Conservation (phyloP, 306 rosid species). For the Pterocarpus santalinus region DNA sequence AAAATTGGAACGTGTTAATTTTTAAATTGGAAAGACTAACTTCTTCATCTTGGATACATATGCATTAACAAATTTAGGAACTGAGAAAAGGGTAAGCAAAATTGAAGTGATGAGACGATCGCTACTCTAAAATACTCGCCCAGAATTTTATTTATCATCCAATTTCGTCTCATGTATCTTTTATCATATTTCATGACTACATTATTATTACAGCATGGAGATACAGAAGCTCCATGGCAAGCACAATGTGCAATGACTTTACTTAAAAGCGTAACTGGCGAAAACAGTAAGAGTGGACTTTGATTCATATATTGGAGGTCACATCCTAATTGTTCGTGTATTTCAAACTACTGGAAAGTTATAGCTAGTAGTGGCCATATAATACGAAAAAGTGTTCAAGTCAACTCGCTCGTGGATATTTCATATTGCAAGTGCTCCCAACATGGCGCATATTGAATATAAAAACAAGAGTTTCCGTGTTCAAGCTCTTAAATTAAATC, state of each 20-base stretch:
- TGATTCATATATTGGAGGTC: constrained; percentile 40
- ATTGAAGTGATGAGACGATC: background rate
- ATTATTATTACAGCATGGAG: background rate
- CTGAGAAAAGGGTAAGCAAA: background rate
- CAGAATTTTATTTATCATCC: background rate
- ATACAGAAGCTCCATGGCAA: background rate
- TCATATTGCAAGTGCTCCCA: constrained; percentile 45
- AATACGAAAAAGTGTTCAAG: constrained; percentile 34
- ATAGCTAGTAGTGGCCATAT: constrained; percentile 16
- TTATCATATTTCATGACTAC: background rate
- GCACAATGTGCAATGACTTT: constrained; percentile 4
- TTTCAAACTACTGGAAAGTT: constrained; percentile 41
- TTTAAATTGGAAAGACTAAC: background rate
- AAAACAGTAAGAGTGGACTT: constrained; percentile 43
- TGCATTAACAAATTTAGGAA: background rate
- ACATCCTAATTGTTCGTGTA: constrained; percentile 39
- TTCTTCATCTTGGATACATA: background rate
- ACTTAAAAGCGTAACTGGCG: background rate
- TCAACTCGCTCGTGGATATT: constrained; percentile 50
- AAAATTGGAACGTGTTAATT: background rate
- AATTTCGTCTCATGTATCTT: background rate
- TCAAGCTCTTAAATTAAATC: background rate
- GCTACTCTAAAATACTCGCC: background rate
- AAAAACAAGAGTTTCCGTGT: constrained; percentile 39
- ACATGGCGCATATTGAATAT: constrained; percentile 50